These are phyloP conservation scores for Austropuccinia psidii DNA, from an alignment of 1,284 basidiomycete species.

Conservation along the genomic window DNA sequence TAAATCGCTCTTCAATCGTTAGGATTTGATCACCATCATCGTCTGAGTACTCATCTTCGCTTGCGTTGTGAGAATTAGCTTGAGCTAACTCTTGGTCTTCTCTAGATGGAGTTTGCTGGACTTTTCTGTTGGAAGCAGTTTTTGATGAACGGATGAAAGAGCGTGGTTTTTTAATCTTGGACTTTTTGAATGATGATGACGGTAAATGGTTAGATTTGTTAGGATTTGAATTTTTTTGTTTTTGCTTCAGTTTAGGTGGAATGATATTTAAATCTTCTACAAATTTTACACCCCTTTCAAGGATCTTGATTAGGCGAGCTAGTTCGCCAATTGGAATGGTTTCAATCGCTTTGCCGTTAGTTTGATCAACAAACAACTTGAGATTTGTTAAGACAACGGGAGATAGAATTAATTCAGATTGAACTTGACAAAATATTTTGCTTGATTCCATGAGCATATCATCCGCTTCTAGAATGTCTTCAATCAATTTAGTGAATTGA, in stretches of 20 bases:
- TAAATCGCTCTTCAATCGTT: constrained; percentile 19
- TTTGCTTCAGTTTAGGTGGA: constrained; percentile 16
- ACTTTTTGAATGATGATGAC: constrained; percentile 9
- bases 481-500: constrained; percentile 14
- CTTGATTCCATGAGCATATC: constrained; percentile 21
- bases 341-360: not conserved
- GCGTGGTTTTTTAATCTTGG: not conserved
- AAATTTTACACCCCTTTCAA: constrained; percentile 23
- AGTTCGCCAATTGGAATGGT: constrained; percentile 8
- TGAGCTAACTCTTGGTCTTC: not conserved
- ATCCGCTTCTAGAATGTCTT: constrained; percentile 35
- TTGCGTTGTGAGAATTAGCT: not conserved
- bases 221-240: not conserved
- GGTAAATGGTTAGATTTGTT: not conserved
- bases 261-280: constrained; percentile 28
- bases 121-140: not conserved
- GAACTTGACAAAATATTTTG: not conserved
- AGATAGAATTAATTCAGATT: constrained; percentile 13
- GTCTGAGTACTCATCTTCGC: not conserved
- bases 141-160: not conserved
- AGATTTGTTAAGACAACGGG: constrained; percentile 6
- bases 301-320: constrained; percentile 27
- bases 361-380: constrained; percentile 15
- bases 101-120: too few relatives aligned
- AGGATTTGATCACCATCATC: not conserved